phyloP scores from a whole-genome alignment of 768 basidiomycete species.

The Hygrocybe punicea region DNA sequence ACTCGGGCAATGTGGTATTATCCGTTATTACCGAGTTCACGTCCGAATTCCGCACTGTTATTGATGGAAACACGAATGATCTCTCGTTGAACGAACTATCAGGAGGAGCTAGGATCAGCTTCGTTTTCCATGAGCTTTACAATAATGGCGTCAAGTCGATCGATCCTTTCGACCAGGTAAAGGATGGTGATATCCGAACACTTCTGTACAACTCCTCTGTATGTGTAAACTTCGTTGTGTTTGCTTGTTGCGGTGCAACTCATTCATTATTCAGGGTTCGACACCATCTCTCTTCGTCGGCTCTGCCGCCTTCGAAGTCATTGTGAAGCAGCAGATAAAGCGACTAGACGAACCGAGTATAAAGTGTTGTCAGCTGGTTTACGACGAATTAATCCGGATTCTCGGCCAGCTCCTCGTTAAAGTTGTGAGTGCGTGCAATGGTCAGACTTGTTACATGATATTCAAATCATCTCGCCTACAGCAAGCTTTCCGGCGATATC shows the following conservation, averaged over 20 bases:
- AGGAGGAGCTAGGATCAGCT: conserved; percentile 98
- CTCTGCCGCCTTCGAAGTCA: conserved; percentile 95
- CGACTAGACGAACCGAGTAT: conserved; percentile 90
- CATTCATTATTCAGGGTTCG: conserved; percentile 59
- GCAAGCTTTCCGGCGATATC: conserved; percentile 96
- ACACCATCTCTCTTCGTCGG: conserved; percentile 96
- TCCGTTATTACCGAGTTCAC: conserved; percentile 99
- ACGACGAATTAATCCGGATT: conserved; percentile 96
- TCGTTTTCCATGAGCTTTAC: conserved; percentile 98
- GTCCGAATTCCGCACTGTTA: conserved; percentile 91
- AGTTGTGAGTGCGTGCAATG: conserved; percentile 58
- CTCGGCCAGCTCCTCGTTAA: conserved; percentile 86
- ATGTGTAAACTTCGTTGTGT: conserved; percentile 4
- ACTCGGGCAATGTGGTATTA: conserved; percentile 87
- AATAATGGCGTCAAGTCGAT: conserved; percentile 94
- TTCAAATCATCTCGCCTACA: conserved; percentile 31
- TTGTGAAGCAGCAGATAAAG: conserved; percentile 98
- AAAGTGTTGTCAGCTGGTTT: conserved; percentile 93
- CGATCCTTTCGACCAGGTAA: conserved; percentile 98
- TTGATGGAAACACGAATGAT: conserved; percentile 97
- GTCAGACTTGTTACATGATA: background rate
- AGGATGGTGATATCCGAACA: conserved; percentile 95
- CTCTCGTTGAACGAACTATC: conserved; percentile 92
- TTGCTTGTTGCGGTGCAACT: background rate
- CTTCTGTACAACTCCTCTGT: conserved; percentile 98